These are phyloP conservation scores for Rhizopus arrhizus DNA, from an alignment of 371 early-diverging fungal genomes.

Conservation along the genomic window DNA sequence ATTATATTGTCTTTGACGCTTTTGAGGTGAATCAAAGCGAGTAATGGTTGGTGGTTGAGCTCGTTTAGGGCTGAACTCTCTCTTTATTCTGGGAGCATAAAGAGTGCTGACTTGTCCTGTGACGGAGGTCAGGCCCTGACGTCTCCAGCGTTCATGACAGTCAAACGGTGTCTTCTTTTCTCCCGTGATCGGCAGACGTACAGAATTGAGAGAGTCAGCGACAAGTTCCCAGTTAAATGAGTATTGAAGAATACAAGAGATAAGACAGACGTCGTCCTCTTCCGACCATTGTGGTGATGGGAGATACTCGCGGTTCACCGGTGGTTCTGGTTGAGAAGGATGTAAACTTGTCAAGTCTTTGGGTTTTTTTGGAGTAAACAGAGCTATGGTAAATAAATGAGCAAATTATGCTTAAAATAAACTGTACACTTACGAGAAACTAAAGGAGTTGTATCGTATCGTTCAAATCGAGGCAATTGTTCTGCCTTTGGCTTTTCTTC, in stretches of 20 bases:
- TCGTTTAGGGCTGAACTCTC: conserved; percentile 3
- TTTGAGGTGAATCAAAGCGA: conserved; percentile 44
- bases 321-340: conserved; percentile 37
- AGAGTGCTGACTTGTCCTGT: conserved; percentile 49
- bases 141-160: conserved; percentile 61
- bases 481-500: conserved; percentile 42
- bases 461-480: conserved; percentile 31
- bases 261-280: conserved; percentile 72
- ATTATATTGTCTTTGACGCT: conserved; percentile 42
- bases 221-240: conserved; percentile 74
- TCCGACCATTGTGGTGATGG: conserved; percentile 52
- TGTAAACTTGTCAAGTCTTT: conserved; percentile 40
- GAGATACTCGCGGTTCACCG: conserved; percentile 18
- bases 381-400: conserved; percentile 20
- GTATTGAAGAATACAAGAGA: conserved; percentile 57
- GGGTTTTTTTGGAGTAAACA: conserved; percentile 54
- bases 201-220: conserved; percentile 60
- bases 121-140: conserved; percentile 44
- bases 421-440: conserved; percentile 26
- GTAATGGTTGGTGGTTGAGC: conserved; percentile 33
- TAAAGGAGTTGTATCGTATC: conserved; percentile 30
- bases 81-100: conserved; percentile 30
- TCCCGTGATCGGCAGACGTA: conserved; percentile 54
- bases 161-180: conserved; percentile 71
- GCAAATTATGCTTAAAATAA: conserved; percentile 6